These are phyloP conservation scores for Galerina marginata DNA, from an alignment of 768 basidiomycete genomes.

Conservation along the genomic window DNA sequence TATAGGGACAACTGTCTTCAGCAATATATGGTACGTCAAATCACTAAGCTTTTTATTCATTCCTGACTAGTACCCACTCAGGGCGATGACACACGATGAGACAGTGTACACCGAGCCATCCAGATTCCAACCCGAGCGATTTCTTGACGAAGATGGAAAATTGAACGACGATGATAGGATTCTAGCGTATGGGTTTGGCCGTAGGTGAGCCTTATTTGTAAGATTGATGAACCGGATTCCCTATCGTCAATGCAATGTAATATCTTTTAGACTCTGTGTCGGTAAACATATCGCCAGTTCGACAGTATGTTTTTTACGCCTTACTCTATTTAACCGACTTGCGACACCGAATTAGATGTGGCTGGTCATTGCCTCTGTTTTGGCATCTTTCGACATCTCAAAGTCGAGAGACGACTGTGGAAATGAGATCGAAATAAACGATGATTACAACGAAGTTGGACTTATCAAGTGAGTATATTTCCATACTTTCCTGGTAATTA, in stretches of 20 bases:
- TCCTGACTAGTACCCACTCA: neutral
- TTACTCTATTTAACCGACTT: too few species aligned
- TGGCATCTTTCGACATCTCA: conserved; percentile 20
- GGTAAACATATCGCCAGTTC: conserved; percentile 18
- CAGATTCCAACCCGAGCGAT: conserved; percentile 36
- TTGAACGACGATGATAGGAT: conserved; percentile 14
- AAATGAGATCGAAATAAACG: conserved; percentile 24
- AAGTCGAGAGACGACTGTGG: conserved; percentile 21
- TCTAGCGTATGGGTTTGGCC: conserved; percentile 24
- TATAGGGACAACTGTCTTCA: neutral
- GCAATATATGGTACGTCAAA: neutral
- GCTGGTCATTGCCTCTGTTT: conserved; percentile 23
- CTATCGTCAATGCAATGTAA: neutral
- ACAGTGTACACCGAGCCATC: conserved; percentile 27
- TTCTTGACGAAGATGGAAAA: conserved; percentile 17
- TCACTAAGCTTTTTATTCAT: too few species aligned
- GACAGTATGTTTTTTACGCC: conserved; percentile 2
- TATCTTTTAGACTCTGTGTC: conserved; percentile 16
- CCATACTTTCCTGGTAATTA: too few species aligned
- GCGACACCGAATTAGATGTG: conserved; percentile 12
- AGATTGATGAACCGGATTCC: neutral
- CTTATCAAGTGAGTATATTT: neutral
- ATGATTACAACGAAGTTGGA: conserved; percentile 15
- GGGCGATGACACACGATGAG: conserved; percentile 33
- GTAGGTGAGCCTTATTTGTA: conserved; percentile 16